Conservation (phyloP, 1,284 basidiomycete genomes). For the Ceratobasidium theobromae region DNA sequence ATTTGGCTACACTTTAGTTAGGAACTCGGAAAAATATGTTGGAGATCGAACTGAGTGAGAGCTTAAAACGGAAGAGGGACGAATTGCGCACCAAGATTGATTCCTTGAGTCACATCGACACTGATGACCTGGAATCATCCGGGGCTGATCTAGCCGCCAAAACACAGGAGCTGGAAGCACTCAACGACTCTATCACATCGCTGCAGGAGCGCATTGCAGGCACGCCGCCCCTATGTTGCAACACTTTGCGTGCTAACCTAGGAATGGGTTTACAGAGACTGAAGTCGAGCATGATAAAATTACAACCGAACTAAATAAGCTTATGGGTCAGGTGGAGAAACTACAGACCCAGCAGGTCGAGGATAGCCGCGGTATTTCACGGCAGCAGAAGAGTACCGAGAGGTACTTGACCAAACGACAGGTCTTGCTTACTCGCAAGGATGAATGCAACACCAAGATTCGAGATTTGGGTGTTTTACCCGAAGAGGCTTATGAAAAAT, state of each 20-base stretch:
- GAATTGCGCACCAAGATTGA: constrained; percentile 81
- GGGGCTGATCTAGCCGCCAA: constrained; percentile 63
- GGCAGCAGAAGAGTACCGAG: constrained; percentile 93
- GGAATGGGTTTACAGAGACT: constrained; percentile 41
- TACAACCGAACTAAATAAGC: constrained; percentile 63
- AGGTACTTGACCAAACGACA: constrained; percentile 90
- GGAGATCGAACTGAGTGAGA: constrained; percentile 93
- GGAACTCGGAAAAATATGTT: constrained; percentile 76
- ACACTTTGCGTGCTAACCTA: not conserved
- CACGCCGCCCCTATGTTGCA: not conserved
- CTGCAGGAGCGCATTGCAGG: constrained; percentile 43
- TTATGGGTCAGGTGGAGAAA: constrained; percentile 68
- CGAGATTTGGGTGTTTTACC: constrained; percentile 95
- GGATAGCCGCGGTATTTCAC: constrained; percentile 79
- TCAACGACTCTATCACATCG: constrained; percentile 66
- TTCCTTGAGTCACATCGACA: constrained; percentile 62
- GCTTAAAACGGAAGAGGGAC: constrained; percentile 73
- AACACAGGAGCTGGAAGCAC: constrained; percentile 63
- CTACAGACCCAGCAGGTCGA: constrained; percentile 81
- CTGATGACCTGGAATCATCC: constrained; percentile 53
- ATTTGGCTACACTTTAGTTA: constrained; percentile 52
- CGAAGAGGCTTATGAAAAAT: constrained; percentile 96
- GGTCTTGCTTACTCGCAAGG: constrained; percentile 79
- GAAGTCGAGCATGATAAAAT: constrained; percentile 59
- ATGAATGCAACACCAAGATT: constrained; percentile 92